phyloP scores from a whole-genome alignment of 2,329 filamentous ascomycete species.

The Colletotrichum sp. region DNA sequence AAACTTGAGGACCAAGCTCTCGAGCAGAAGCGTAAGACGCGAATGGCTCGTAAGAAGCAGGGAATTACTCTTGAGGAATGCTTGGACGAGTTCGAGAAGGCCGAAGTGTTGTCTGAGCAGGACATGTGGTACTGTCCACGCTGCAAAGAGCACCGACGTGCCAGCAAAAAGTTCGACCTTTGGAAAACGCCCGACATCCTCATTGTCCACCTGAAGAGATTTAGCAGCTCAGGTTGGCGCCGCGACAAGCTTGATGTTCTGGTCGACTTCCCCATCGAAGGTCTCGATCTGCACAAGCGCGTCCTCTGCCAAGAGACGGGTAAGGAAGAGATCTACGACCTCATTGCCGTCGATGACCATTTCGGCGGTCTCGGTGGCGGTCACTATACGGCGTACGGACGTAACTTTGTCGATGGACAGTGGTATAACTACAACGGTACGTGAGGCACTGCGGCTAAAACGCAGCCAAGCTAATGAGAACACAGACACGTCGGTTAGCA shows the following conservation, averaged over 20 bases:
- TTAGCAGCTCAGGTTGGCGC: slow-evolving; percentile 82
- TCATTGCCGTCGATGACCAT: slow-evolving; percentile 96
- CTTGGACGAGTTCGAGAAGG: slow-evolving; percentile 91
- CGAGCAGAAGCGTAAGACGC: slow-evolving; percentile 64
- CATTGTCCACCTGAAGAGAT: slow-evolving; percentile 93
- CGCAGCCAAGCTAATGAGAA: slow-evolving; percentile 43
- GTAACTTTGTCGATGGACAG: slow-evolving; percentile 85
- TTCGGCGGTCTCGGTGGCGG: slow-evolving; percentile 92
- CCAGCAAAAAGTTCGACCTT: slow-evolving; percentile 94
- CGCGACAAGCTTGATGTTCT: slow-evolving; percentile 90
- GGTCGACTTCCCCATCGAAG: slow-evolving; percentile 90
- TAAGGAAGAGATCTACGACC: slow-evolving; percentile 86
- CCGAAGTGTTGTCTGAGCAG: slow-evolving; percentile 91
- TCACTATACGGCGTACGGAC: slow-evolving; percentile 94
- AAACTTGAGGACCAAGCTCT: slow-evolving; percentile 69
- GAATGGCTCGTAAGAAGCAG: slow-evolving; percentile 58
- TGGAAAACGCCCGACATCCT: slow-evolving; percentile 97
- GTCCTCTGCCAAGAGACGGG: slow-evolving; percentile 82
- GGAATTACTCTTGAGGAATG: slow-evolving; percentile 90
- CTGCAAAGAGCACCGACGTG: slow-evolving; percentile 91
- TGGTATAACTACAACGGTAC: slow-evolving; percentile 98
- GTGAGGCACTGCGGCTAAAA: slow-evolving; percentile 32
- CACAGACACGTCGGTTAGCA: slow-evolving; percentile 76
- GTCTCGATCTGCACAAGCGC: slow-evolving; percentile 80
- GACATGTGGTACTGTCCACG: slow-evolving; percentile 98